Evolutionary conservation across 1,284 basidiomycete species (phyloP), one percentile per base, ranked within the genome.

Genomic region (Athelia sp.): DNA sequence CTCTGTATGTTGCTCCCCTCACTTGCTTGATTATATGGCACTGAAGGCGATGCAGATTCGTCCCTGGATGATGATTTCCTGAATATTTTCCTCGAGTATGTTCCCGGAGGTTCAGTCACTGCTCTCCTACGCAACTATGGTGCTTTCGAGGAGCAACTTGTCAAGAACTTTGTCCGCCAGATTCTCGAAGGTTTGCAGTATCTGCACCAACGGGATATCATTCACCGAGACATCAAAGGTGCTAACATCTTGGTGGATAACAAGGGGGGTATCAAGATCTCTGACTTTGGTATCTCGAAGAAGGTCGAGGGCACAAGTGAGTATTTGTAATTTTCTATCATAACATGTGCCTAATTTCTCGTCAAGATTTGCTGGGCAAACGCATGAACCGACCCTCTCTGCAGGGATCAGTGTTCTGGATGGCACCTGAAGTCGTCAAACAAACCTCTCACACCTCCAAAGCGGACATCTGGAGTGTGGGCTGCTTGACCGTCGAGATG

Each of bases 1-100:
- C 85, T 96, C 44, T 91, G 93, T 95, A 60, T 58, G 85, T 72
- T 17, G 23, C 29, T 43, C 23, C 52, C 42, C 14, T 32, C 46
- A 46, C 45, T 48, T 6, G 35, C 14, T 11, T 46, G 23, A 46
- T 35, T 24, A 46, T 38, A 17, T n/a, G n/a, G n/a, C n/a, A 59
- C 38, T 62, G 57, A n/a, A n/a, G n/a, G n/a, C n/a, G 36, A 40
- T 40, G 15, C 19, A 93, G 93, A 94, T 62, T 96, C 93, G 1
- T 91, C 91, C 1, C 79, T 88, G 32, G 95, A 98, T 60, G 86
- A 87, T 29, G 85, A 88, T 45, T 87, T 84, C 64, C 81, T 99
- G 55, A 98, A 99, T 68, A 99, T 99, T 71, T 99, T 99, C 78
- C 73, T 99, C 56, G 96, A 99, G 69, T 99, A 99, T 61, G 96